Percentiles rank a stretch among this genome's conserved stretches.
phyloP scores from a whole-genome alignment of 768 basidiomycete genomes.

The Guyanaporus albipodus region DNA sequence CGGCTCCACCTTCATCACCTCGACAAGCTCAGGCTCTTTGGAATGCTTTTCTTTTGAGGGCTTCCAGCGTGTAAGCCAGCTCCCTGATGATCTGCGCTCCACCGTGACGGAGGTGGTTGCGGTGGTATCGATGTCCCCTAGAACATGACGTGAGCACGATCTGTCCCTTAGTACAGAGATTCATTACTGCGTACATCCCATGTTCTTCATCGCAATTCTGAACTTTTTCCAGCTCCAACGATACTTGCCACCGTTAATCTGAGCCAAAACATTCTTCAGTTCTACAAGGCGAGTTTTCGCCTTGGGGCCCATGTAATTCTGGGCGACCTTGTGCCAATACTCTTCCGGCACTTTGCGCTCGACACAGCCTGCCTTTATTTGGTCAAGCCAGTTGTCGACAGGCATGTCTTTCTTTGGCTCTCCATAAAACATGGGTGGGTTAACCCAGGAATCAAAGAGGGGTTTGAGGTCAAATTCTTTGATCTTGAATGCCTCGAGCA shows the following conservation, averaged over 20 bases:
- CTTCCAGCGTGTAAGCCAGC: conserved; percentile 50
- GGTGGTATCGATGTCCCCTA: conserved; percentile 65
- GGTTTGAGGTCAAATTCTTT: conserved; percentile 75
- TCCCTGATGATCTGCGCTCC: conserved; percentile 43
- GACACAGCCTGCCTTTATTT: conserved; percentile 68
- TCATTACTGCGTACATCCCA: conserved; percentile 62
- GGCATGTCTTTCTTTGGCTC: conserved; percentile 64
- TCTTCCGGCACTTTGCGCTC: conserved; percentile 72
- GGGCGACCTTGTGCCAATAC: conserved; percentile 79
- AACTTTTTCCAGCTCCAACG: conserved; percentile 84
- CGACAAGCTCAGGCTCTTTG: conserved; percentile 34
- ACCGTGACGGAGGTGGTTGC: conserved; percentile 62
- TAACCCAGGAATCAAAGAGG: conserved; percentile 58
- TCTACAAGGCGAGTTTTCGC: conserved; percentile 65
- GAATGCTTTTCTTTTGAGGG: conserved; percentile 34
- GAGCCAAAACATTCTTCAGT: conserved; percentile 67
- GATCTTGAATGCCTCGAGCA: conserved; percentile 77
- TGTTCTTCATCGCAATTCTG: conserved; percentile 70
- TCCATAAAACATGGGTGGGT: conserved; percentile 64
- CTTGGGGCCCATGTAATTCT: conserved; percentile 68
- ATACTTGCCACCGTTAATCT: conserved; percentile 74
- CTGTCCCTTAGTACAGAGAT: not conserved
- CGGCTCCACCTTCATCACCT: conserved; percentile 23
- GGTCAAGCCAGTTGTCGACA: conserved; percentile 69
- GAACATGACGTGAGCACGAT: not conserved